Evolutionary conservation across 768 basidiomycete species (phyloP).

Genomic region (Polyporus arcularius): DNA sequence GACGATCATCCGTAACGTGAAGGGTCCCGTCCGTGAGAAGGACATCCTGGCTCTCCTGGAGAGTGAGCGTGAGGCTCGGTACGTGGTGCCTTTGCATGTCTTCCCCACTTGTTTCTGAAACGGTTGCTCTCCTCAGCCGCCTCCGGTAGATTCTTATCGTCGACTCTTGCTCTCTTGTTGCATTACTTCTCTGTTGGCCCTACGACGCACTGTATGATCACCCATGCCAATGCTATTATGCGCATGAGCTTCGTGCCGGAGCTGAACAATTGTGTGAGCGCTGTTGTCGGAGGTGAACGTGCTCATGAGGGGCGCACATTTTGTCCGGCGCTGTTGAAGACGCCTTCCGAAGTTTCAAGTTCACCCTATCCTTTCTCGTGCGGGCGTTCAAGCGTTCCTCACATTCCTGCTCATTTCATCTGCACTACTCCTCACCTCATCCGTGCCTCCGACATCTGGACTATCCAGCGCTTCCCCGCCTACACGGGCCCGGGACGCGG

Average conservation of each 20-base stretch:
- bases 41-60: constrained; percentile 97
- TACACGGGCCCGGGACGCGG: too few species aligned
- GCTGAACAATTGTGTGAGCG: background rate
- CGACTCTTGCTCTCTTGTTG: constrained; percentile 16
- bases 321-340: background rate
- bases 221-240: constrained; percentile 25
- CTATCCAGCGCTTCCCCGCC: too few species aligned
- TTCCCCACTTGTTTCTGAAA: background rate
- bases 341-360: background rate
- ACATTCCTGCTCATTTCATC: background rate
- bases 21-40: constrained; percentile 94
- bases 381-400: background rate
- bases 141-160: constrained; percentile 22
- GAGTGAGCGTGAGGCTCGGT: constrained; percentile 99
- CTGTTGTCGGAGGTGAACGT: background rate
- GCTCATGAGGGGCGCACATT: background rate
- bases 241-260: constrained; percentile 18
- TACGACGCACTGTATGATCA: constrained; percentile 24
- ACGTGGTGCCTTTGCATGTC: constrained; percentile 36
- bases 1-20: constrained; percentile 98
- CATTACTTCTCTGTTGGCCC: constrained; percentile 16
- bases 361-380: background rate
- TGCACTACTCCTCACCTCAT: background rate
- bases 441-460: background rate
- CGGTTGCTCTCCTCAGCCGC: constrained; percentile 11